Conservation (phyloP, 345 rosid genomes). For the Citrus medica region DNA sequence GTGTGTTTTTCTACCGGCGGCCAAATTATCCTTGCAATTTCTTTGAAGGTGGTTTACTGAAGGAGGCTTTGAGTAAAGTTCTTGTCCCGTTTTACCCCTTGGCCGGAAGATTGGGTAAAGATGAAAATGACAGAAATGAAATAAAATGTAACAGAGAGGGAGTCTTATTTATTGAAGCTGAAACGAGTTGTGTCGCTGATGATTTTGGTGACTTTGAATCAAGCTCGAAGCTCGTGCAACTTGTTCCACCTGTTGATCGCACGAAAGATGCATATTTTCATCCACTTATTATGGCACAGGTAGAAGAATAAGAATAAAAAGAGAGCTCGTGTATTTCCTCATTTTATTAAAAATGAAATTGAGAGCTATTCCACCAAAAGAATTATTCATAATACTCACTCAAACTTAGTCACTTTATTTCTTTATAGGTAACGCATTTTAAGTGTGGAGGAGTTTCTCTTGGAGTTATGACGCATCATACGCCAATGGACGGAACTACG, state of each 20-base stretch:
- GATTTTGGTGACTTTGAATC: neutral
- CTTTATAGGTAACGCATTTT: neutral
- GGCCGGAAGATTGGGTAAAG: neutral
- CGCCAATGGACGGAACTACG: neutral
- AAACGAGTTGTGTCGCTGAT: neutral
- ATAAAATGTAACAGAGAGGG: neutral
- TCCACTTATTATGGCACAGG: neutral
- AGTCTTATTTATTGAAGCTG: neutral
- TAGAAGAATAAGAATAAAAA: too few relatives aligned
- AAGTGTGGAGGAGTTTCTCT: neutral
- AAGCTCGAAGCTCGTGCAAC: neutral
- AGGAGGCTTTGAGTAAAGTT: neutral
- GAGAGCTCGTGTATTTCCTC: too few relatives aligned
- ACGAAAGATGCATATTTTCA: neutral
- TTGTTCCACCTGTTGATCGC: neutral
- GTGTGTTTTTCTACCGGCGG: neutral
- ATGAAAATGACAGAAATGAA: neutral
- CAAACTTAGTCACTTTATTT: neutral
- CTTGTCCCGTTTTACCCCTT: neutral
- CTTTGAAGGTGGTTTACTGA: neutral
- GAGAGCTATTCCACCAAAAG: too few relatives aligned
- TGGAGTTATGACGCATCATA: neutral
- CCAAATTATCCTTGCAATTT: neutral
- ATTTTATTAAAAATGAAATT: too few relatives aligned
- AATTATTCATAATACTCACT: too few relatives aligned